Base-by-base conservation (phyloP, 2,329 filamentous ascomycete species). In the Pseudopithomyces maydicus region DNA sequence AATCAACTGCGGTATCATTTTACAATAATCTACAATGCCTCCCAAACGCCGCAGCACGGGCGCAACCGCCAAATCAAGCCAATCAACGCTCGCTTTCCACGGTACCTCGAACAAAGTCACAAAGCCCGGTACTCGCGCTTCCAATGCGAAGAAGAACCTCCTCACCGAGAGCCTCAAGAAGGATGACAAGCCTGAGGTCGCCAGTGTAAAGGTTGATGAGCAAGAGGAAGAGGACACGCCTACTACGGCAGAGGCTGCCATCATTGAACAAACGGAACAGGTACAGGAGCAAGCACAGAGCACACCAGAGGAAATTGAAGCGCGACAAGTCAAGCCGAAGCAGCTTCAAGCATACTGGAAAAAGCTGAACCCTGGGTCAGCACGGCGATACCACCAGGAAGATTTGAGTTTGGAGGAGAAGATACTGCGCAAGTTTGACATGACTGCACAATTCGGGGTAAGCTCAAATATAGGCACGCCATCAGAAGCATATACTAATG, bases 371-470 rank as follows among this genome's bases (percentile, higher is more conserved):
- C 79, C 80, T 39, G 82, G 91, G 65, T 83, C 82, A 57, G 85
- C 90, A 17, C 84, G 85, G 41, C 80, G 89, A 66, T 87, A 96
- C 35, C 95, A 98, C 70, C 92, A 96, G 77, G 77, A 88, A 67
- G 88, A 82, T 2, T 72, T 98, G 65, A 84, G 81, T 11, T 64
- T 90, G 44, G 83, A 89, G 54, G 93, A 98, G 82, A 97, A 94
- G 81, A 87, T 98, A 23, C 77, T 98, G 68, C 83, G 94, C 61
- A 91, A 97, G 74, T 99, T 95, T 77, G 95, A 99, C 74, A 89
- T 96, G 64, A 95, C 89, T 70, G 91, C 85, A 58, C 91, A 97
- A 69, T 99, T 91, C 74, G 95, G 95, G 55, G 92, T 96, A 86
- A 80, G 90, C 49, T 29, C 8, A 4, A 29, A 35, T 33, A 52